These are phyloP conservation scores for Boletus rubropictus DNA, from an alignment of 768 basidiomycete genomes.

Conservation along the genomic window DNA sequence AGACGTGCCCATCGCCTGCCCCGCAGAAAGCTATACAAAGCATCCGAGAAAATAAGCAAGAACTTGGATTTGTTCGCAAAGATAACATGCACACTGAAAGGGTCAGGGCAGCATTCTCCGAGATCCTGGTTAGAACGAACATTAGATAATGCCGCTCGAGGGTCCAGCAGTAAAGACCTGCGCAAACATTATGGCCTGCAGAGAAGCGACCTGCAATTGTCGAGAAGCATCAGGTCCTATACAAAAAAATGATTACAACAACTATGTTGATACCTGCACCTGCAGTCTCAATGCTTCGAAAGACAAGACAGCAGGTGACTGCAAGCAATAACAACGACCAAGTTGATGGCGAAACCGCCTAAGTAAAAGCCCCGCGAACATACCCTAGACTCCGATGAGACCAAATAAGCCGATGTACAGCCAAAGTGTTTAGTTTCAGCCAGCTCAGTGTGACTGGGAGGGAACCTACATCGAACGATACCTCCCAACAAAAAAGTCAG, in stretches of 20 bases:
- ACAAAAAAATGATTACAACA: conserved; percentile 34
- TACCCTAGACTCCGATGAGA: conserved; percentile 38
- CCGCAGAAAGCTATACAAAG: conserved; percentile 22
- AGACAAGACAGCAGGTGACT: conserved; percentile 24
- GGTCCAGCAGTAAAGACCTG: not conserved
- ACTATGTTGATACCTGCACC: conserved; percentile 35
- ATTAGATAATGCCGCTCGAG: not conserved
- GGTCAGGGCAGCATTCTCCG: conserved; percentile 25
- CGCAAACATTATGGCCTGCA: conserved; percentile 23
- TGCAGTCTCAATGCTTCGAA: conserved; percentile 32
- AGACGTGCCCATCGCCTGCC: conserved; percentile 41
- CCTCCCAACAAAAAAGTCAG: conserved; percentile 40
- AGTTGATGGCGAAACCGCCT: conserved; percentile 23
- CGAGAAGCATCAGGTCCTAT: conserved; percentile 35
- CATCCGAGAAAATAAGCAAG: not conserved
- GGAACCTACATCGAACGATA: conserved; percentile 28
- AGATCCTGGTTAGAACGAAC: conserved; percentile 15
- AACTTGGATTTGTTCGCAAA: not conserved
- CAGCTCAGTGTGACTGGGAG: not conserved
- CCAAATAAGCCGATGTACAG: conserved; percentile 44
- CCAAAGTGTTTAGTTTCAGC: conserved; percentile 2
- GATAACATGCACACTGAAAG: conserved; percentile 20
- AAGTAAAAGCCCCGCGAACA: conserved; percentile 21
- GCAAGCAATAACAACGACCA: conserved; percentile 35
- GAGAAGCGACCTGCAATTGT: conserved; percentile 35